These are phyloP conservation scores for Fusarium newnesense DNA, from an alignment of 2,329 filamentous ascomycete genomes.

Conservation along the genomic window DNA sequence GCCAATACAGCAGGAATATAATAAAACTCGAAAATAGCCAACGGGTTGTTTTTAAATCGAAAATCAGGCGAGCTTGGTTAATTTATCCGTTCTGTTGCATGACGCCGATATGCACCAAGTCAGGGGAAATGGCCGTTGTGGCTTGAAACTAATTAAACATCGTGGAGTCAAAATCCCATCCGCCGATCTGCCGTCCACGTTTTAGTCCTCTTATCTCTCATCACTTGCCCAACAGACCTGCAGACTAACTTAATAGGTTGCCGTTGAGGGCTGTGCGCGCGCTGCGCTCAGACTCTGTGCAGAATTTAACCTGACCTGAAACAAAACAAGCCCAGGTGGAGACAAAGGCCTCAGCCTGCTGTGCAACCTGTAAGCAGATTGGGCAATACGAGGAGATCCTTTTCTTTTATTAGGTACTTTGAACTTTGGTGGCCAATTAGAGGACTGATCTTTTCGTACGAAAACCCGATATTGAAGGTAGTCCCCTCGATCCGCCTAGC, in stretches of 20 bases:
- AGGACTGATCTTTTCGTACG: background rate
- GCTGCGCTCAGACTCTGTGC: background rate
- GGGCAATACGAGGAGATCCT: background rate
- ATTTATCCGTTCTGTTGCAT: too few species aligned
- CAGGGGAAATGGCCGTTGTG: background rate
- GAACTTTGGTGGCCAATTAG: background rate
- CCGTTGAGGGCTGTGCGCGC: too few species aligned
- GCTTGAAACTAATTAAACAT: background rate
- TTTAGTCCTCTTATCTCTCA: background rate
- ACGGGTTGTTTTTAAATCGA: too few species aligned
- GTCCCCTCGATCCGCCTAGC: background rate
- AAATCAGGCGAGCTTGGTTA: too few species aligned
- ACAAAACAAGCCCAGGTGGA: background rate
- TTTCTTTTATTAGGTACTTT: background rate
- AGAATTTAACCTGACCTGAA: background rate
- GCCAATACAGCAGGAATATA: too few species aligned
- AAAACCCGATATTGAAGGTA: background rate
- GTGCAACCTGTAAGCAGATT: background rate
- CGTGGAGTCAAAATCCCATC: background rate
- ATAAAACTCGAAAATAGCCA: too few species aligned
- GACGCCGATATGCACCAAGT: background rate
- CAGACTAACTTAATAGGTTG: background rate
- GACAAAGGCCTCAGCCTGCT: background rate
- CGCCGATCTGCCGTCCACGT: background rate
- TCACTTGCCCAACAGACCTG: background rate